A percentile compares a stretch with the other conserved stretches of the same genome.
These are phyloP conservation scores for Alternaria infectoria DNA, from an alignment of 2,329 filamentous ascomycete genomes.

Conservation along the genomic window DNA sequence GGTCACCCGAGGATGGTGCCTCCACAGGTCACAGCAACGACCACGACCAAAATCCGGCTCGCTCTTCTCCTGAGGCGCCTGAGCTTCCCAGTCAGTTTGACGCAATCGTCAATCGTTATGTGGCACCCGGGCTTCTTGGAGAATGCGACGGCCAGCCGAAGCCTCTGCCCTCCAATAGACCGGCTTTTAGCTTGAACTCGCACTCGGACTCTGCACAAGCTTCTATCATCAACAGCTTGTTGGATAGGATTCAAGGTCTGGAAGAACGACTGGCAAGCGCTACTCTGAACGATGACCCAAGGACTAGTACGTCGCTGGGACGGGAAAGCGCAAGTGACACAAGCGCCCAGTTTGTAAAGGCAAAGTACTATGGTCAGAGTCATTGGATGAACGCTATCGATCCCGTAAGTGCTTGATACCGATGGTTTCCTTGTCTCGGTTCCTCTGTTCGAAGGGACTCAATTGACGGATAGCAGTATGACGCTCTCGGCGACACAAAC, in stretches of 20 bases:
- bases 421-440: neutral
- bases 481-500: conserved; percentile 23
- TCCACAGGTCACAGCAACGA: neutral
- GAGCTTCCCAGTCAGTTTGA: conserved; percentile 16
- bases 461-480: conserved; percentile 16
- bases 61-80: neutral
- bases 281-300: neutral
- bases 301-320: neutral
- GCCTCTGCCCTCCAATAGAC: conserved; percentile 2
- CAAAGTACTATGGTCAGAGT: conserved; percentile 62
- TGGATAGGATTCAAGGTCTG: conserved; percentile 6
- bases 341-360: conserved; percentile 52
- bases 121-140: conserved; percentile 21
- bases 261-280: conserved; percentile 6
- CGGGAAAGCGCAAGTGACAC: neutral
- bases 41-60: neutral
- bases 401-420: conserved; percentile 27
- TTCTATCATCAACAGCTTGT: conserved; percentile 6
- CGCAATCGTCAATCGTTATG: conserved; percentile 17
- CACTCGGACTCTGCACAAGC: neutral
- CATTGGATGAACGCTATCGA: conserved; percentile 53
- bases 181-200: neutral
- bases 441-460: rapidly evolving
- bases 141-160: conserved; percentile 10
- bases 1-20: neutral